Evolutionary conservation across 352 stramenopile genomes (phyloP).

Genomic region (Phytophthora agathidicida): DNA sequence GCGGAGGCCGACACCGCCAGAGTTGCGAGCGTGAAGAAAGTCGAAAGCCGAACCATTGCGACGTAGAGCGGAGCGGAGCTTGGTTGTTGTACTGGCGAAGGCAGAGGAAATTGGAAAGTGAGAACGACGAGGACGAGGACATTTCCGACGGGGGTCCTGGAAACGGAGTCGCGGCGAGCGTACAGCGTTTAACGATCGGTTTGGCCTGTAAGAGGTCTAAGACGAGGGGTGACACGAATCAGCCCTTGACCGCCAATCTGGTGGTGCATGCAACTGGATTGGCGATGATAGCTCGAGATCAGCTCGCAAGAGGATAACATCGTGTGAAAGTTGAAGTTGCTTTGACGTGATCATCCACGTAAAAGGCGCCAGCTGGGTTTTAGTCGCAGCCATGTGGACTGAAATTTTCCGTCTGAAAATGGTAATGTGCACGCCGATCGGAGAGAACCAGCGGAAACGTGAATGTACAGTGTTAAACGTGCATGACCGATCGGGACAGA

Average conservation of each 20-base stretch:
- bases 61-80: background rate
- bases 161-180: slow-evolving; percentile 2
- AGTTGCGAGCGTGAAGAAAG: slow-evolving; percentile 15
- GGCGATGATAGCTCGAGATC: slow-evolving; percentile 25
- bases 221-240: background rate
- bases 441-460: no score
- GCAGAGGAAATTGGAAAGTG: slow-evolving; percentile 29
- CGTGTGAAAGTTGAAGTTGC: slow-evolving; percentile 11
- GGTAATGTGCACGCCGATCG: no score
- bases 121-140: background rate
- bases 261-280: slow-evolving; percentile 29
- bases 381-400: slow-evolving; percentile 11
- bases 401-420: no score
- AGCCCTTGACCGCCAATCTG: no score
- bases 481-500: no score
- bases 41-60: slow-evolving; percentile 10
- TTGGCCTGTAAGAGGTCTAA: slow-evolving; percentile 5
- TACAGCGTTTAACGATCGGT: background rate
- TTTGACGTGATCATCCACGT: slow-evolving; percentile 3
- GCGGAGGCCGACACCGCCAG: slow-evolving; percentile 4
- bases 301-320: slow-evolving; percentile 5
- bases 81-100: slow-evolving; percentile 1
- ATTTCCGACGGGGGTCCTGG: slow-evolving; percentile 15
- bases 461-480: no score
- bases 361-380: slow-evolving; percentile 14